phyloP scores from a whole-genome alignment of 106 monocot species.

The Iris macrosiphon region DNA sequence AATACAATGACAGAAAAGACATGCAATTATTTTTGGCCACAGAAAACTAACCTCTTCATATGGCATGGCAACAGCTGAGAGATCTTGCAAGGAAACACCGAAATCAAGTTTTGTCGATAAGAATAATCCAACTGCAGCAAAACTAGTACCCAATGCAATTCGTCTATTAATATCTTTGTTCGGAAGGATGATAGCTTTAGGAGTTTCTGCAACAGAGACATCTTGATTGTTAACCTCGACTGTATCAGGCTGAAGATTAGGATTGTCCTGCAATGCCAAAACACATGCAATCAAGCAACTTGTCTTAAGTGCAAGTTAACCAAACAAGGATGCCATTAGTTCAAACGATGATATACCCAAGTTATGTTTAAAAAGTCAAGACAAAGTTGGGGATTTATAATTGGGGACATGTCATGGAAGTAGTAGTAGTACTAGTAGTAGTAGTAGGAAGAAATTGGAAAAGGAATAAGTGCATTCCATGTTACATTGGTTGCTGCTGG shows the following conservation, averaged over 20 bases:
- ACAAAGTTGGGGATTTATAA: too few species aligned
- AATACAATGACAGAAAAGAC: too few species aligned
- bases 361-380: background rate
- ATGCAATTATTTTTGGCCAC: too few species aligned
- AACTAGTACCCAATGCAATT: conserved; percentile 46
- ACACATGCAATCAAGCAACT: background rate
- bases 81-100: conserved; percentile 86
- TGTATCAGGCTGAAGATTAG: conserved; percentile 36
- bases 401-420: too few species aligned
- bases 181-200: conserved; percentile 26
- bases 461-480: too few species aligned
- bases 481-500: too few species aligned
- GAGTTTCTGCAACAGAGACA: conserved; percentile 2
- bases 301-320: too few species aligned
- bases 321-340: too few species aligned
- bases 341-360: background rate
- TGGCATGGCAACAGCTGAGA: conserved; percentile 58
- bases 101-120: conserved; percentile 69
- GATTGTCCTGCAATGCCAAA: too few species aligned
- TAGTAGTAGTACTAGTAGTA: too few species aligned
- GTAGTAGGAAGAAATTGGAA: too few species aligned
- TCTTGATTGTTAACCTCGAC: conserved; percentile 4
- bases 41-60: conserved; percentile 63
- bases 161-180: conserved; percentile 76
- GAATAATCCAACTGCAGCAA: conserved; percentile 72